Percentiles rank a stretch among this genome's conserved stretches.
Evolutionary conservation across 441 rosid genomes (phyloP).

Genomic region (Viola pubescens): DNA sequence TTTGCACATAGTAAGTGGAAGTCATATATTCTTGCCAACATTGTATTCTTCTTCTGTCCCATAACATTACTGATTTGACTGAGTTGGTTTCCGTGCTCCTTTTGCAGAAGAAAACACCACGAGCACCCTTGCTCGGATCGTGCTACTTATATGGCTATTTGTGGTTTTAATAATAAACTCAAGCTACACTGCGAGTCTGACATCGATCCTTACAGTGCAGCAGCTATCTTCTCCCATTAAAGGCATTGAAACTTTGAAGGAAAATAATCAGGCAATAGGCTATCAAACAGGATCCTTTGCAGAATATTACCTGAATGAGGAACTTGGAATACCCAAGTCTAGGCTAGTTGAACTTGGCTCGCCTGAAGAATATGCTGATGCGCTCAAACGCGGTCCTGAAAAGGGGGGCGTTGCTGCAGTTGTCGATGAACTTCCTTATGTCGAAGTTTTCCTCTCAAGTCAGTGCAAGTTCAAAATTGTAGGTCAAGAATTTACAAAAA

Average conservation of each 20-base stretch:
- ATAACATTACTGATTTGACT: slow-evolving; percentile 13
- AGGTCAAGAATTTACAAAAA: slow-evolving; percentile 80
- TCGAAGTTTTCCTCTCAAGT: slow-evolving; percentile 66
- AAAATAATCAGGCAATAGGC: slow-evolving; percentile 55
- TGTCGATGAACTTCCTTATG: slow-evolving; percentile 75
- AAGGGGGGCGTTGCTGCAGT: slow-evolving; percentile 86
- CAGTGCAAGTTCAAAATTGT: slow-evolving; percentile 65
- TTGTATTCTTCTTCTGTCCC: slow-evolving; percentile 2
- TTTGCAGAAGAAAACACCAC: slow-evolving; percentile 73
- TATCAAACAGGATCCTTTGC: slow-evolving; percentile 85
- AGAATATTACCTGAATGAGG: slow-evolving; percentile 55
- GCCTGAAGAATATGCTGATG: slow-evolving; percentile 68
- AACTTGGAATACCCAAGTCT: slow-evolving; percentile 57
- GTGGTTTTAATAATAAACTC: slow-evolving; percentile 89
- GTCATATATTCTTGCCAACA: not conserved
- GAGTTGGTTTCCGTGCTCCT: slow-evolving; percentile 19
- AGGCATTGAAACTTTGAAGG: slow-evolving; percentile 64
- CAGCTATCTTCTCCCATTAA: slow-evolving; percentile 69
- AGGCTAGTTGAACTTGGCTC: slow-evolving; percentile 65
- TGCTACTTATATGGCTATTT: slow-evolving; percentile 84
- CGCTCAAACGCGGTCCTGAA: slow-evolving; percentile 54
- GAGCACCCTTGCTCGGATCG: slow-evolving; percentile 76
- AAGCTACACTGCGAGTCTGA: slow-evolving; percentile 91
- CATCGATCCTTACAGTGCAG: slow-evolving; percentile 84
- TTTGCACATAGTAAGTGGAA: not conserved